phyloP scores from a whole-genome alignment of 768 basidiomycete genomes.

The Strobilomyces dryophilus region DNA sequence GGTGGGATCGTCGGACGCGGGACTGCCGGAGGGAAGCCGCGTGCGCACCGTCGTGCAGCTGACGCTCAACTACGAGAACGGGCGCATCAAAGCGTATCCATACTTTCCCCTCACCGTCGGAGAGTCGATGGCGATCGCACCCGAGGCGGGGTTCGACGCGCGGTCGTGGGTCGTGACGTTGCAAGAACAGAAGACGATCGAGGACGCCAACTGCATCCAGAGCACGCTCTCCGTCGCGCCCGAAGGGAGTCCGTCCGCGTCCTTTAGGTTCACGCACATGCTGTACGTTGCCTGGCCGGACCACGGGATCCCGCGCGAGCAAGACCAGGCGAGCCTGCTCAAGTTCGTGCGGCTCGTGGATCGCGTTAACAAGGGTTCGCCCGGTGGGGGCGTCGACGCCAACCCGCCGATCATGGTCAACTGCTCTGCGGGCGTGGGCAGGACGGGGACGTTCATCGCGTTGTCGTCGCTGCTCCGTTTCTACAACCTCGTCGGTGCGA shows the following conservation, averaged over 20 bases:
- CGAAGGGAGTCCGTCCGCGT: constrained; percentile 27
- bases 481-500: constrained; percentile 40
- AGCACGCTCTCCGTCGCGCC: constrained; percentile 57
- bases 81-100: constrained; percentile 66
- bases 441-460: constrained; percentile 84
- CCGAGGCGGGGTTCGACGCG: constrained; percentile 40
- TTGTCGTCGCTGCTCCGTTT: constrained; percentile 73
- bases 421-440: constrained; percentile 85
- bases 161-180: constrained; percentile 58
- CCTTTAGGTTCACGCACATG: constrained; percentile 63
- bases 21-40: constrained; percentile 35
- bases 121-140: constrained; percentile 41
- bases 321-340: constrained; percentile 57
- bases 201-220: constrained; percentile 56
- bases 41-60: constrained; percentile 80
- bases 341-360: constrained; percentile 65
- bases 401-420: constrained; percentile 79
- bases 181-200: constrained; percentile 38
- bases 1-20: constrained; percentile 21
- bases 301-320: constrained; percentile 67
- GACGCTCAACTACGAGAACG: constrained; percentile 66
- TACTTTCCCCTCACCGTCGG: constrained; percentile 71
- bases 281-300: constrained; percentile 81
- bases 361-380: constrained; percentile 48
- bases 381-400: constrained; percentile 33